Conservation (phyloP, 2,329 filamentous ascomycete genomes). For the Microcyclosporella mali region DNA sequence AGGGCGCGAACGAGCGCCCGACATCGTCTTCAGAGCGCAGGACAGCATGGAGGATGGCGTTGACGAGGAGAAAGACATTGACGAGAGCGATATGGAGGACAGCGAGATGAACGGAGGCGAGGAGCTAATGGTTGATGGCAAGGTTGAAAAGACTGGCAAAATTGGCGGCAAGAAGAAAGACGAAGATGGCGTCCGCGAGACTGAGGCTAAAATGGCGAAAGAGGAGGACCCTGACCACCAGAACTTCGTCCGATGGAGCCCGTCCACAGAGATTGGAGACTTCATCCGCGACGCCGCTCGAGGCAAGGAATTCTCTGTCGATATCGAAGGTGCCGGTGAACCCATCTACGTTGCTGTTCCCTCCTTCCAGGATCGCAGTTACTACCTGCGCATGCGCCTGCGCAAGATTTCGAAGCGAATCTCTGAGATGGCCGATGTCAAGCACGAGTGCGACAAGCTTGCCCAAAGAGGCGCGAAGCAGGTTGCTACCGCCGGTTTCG, state of each 20-base stretch:
- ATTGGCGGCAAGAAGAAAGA: slow-evolving; percentile 20
- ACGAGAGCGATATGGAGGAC: slow-evolving; percentile 30
- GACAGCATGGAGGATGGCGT: slow-evolving; percentile 59
- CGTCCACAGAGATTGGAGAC: slow-evolving; percentile 83
- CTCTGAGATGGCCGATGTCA: slow-evolving; percentile 63
- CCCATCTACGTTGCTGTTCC: slow-evolving; percentile 76
- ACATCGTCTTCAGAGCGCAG: slow-evolving; percentile 73
- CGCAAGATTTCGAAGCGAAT: slow-evolving; percentile 66
- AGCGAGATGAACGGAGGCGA: slow-evolving; percentile 43
- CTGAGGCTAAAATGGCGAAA: background rate
- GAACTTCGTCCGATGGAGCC: slow-evolving; percentile 80
- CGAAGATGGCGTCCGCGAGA: slow-evolving; percentile 38
- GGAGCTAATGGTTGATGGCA: slow-evolving; percentile 47
- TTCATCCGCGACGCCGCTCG: slow-evolving; percentile 87
- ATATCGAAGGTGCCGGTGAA: slow-evolving; percentile 63
- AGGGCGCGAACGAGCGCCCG: slow-evolving; percentile 63
- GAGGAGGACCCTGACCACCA: slow-evolving; percentile 42
- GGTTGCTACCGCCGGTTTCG: slow-evolving; percentile 74
- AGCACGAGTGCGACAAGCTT: slow-evolving; percentile 71
- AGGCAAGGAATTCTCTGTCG: slow-evolving; percentile 75
- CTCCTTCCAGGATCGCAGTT: slow-evolving; percentile 82
- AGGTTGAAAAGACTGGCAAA: slow-evolving; percentile 42
- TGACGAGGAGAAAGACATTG: slow-evolving; percentile 26
- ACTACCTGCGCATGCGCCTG: slow-evolving; percentile 73
- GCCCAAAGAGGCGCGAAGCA: slow-evolving; percentile 73